A percentile compares a stretch with the other conserved stretches of the same genome.
Conservation (phyloP, 2,329 filamentous ascomycete species). For the Cordyceps fumosorosea region DNA sequence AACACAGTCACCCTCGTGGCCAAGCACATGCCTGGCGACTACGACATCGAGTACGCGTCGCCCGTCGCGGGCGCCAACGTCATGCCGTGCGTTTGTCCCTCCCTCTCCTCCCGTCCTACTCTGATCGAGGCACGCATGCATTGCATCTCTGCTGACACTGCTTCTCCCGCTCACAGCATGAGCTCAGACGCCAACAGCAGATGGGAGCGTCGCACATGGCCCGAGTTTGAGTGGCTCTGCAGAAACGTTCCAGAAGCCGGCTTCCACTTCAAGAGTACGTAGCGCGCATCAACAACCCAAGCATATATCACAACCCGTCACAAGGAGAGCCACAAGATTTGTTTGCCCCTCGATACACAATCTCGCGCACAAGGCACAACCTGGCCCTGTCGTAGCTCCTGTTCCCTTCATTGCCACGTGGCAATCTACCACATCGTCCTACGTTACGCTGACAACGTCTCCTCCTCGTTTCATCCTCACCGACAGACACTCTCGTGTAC, state of each 20-base stretch:
- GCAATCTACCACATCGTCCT: neutral
- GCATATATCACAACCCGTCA: neutral
- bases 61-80: conserved; percentile 85
- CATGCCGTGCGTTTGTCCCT: conserved; percentile 50
- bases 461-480: neutral
- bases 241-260: conserved; percentile 68
- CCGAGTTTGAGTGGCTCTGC: conserved; percentile 52
- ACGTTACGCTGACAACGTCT: conserved; percentile 11
- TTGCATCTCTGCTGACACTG: neutral
- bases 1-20: conserved; percentile 62
- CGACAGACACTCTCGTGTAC: conserved; percentile 40
- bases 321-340: neutral
- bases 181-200: conserved; percentile 33
- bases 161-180: conserved; percentile 33
- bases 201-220: conserved; percentile 61
- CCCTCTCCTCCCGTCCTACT: neutral
- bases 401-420: neutral
- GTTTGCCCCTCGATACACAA: neutral
- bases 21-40: conserved; percentile 91
- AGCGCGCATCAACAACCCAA: neutral
- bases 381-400: neutral
- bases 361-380: neutral
- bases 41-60: conserved; percentile 83
- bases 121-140: neutral
- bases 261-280: conserved; percentile 66